Conservation (phyloP, 257 asterid species). For the Coffea canephora region DNA sequence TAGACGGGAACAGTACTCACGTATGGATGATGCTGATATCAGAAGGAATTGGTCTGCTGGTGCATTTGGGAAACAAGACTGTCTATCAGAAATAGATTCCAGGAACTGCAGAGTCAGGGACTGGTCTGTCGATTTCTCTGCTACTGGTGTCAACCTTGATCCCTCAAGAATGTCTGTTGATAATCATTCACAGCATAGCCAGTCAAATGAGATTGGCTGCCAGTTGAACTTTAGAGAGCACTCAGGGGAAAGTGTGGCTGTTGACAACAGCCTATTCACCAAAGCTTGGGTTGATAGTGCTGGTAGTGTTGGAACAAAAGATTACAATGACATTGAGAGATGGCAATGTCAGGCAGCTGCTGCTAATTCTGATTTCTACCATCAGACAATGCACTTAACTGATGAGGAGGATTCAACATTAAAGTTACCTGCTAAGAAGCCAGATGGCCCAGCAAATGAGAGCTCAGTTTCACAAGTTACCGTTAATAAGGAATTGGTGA, state of each 20-base stretch:
- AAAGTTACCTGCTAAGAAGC: constrained; percentile 38
- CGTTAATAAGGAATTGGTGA: constrained; percentile 47
- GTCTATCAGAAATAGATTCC: constrained; percentile 92
- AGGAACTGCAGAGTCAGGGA: constrained; percentile 98
- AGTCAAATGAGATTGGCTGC: constrained; percentile 69
- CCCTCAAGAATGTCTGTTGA: constrained; percentile 60
- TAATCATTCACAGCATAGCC: constrained; percentile 66
- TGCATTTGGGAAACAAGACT: constrained; percentile 73
- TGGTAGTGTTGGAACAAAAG: constrained; percentile 82
- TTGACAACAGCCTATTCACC: constrained; percentile 75
- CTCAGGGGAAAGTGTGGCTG: constrained; percentile 88
- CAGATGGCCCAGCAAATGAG: constrained; percentile 55
- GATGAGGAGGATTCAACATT: constrained; percentile 91
- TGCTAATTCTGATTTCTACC: constrained; percentile 80
- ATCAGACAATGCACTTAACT: constrained; percentile 48
- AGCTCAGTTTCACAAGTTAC: constrained; percentile 79
- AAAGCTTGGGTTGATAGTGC: constrained; percentile 97
- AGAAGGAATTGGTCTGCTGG: constrained; percentile 83
- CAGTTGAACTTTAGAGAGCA: constrained; percentile 74
- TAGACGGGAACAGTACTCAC: constrained; percentile 72
- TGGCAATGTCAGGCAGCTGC: constrained; percentile 99
- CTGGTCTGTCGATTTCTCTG: constrained; percentile 98
- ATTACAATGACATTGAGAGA: constrained; percentile 93
- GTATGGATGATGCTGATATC: constrained; percentile 64
- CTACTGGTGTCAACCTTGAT: constrained; percentile 80